Conservation (phyloP, 2,329 filamentous ascomycete species). For the Acrocalymma vagum region DNA sequence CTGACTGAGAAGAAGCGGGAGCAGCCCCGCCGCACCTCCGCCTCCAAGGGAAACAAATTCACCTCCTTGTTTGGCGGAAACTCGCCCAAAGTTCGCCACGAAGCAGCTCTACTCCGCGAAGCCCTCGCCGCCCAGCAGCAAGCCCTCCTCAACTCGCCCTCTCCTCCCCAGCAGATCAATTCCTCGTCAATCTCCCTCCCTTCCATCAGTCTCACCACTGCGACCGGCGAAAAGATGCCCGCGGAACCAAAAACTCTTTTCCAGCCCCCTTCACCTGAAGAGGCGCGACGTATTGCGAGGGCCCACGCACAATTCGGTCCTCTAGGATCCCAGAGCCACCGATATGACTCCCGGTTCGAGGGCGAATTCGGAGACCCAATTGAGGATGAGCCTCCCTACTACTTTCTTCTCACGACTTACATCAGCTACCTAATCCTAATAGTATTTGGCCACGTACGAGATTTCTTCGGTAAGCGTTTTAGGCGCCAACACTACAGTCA, state of each 20-base stretch:
- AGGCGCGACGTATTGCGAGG: slow-evolving; percentile 77
- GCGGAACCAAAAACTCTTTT: slow-evolving; percentile 84
- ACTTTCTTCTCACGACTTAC: slow-evolving; percentile 96
- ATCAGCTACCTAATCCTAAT: slow-evolving; percentile 97
- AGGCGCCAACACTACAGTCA: slow-evolving; percentile 86
- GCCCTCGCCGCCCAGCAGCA: slow-evolving; percentile 68
- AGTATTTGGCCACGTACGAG: slow-evolving; percentile 91
- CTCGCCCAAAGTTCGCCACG: slow-evolving; percentile 75
- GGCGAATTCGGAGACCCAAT: slow-evolving; percentile 84
- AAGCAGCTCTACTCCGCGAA: slow-evolving; percentile 70
- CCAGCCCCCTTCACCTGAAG: slow-evolving; percentile 84
- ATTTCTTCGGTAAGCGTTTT: slow-evolving; percentile 98
- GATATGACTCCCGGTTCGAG: slow-evolving; percentile 88
- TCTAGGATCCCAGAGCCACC: slow-evolving; percentile 78
- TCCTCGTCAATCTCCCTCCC: slow-evolving; percentile 80
- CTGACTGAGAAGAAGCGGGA: slow-evolving; percentile 67
- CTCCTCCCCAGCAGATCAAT: slow-evolving; percentile 72
- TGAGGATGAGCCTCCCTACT: slow-evolving; percentile 96
- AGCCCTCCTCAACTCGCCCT: slow-evolving; percentile 69
- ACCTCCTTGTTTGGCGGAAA: slow-evolving; percentile 84
- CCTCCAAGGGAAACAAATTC: slow-evolving; percentile 73
- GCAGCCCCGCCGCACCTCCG: slow-evolving; percentile 56
- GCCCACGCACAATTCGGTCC: slow-evolving; percentile 93
- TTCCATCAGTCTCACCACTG: slow-evolving; percentile 90
- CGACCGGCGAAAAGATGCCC: slow-evolving; percentile 77